phyloP scores from a whole-genome alignment of 2,329 filamentous ascomycete species.

The Claviceps pazoutovae region DNA sequence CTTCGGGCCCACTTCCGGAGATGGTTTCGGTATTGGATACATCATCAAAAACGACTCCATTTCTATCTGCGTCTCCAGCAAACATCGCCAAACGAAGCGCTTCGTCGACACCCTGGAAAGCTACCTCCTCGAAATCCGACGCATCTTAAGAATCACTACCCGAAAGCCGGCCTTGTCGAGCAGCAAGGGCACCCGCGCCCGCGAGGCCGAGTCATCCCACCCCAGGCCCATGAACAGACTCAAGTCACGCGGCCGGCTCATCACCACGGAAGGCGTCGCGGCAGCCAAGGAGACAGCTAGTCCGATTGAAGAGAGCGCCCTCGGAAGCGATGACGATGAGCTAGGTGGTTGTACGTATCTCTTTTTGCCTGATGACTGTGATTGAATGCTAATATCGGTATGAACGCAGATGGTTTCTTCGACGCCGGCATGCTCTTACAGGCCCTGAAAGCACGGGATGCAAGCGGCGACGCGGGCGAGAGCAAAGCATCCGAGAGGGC shows the following conservation, averaged over 20 bases:
- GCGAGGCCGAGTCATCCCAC: constrained; percentile 33
- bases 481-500: constrained; percentile 44
- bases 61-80: constrained; percentile 81
- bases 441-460: constrained; percentile 61
- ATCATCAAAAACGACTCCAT: constrained; percentile 78
- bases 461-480: constrained; percentile 36
- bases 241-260: constrained; percentile 61
- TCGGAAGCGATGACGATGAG: constrained; percentile 72
- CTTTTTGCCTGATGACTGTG: not conserved
- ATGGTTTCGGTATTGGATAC: constrained; percentile 95
- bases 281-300: constrained; percentile 34
- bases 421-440: constrained; percentile 90
- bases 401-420: constrained; percentile 77
- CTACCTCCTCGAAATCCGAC: constrained; percentile 82
- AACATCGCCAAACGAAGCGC: constrained; percentile 83
- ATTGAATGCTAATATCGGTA: constrained; percentile 13
- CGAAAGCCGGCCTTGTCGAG: constrained; percentile 28
- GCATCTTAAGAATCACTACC: constrained; percentile 59
- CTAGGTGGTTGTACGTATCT: constrained; percentile 75
- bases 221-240: constrained; percentile 31
- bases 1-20: constrained; percentile 84
- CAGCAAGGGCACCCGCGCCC: constrained; percentile 33
- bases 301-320: constrained; percentile 54
- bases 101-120: constrained; percentile 82
- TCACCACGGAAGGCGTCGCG: constrained; percentile 39